phyloP scores from a whole-genome alignment of 768 basidiomycete species.

The Boletus speciosus region DNA sequence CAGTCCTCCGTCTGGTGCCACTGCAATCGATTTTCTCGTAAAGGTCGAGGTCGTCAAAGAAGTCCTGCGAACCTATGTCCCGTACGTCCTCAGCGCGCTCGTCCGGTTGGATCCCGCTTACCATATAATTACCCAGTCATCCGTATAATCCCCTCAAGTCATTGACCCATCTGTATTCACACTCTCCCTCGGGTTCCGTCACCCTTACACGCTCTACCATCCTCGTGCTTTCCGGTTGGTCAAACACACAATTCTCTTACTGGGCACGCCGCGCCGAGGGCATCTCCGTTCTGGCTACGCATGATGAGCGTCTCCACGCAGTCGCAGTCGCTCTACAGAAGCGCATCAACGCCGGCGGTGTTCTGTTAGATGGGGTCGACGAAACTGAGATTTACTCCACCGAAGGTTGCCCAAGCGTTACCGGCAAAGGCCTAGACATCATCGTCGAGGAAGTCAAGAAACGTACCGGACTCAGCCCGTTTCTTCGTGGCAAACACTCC shows the following conservation, averaged over 20 bases:
- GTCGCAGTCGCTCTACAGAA: slow-evolving; percentile 41
- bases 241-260: slow-evolving; percentile 52
- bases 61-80: slow-evolving; percentile 45
- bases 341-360: slow-evolving; percentile 36
- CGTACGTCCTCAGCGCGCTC: slow-evolving; percentile 34
- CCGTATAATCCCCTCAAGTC: slow-evolving; percentile 53
- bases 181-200: slow-evolving; percentile 41
- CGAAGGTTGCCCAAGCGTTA: slow-evolving; percentile 39
- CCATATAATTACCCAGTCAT: slow-evolving; percentile 36
- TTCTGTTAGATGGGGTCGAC: slow-evolving; percentile 28
- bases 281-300: slow-evolving; percentile 42
- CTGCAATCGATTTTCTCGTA: slow-evolving; percentile 49
- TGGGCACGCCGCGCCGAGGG: slow-evolving; percentile 52
- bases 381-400: slow-evolving; percentile 21
- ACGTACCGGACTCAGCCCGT: slow-evolving; percentile 44
- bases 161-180: slow-evolving; percentile 37
- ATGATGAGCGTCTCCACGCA: slow-evolving; percentile 39
- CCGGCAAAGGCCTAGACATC: slow-evolving; percentile 48
- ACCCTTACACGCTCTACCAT: slow-evolving; percentile 47
- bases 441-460: slow-evolving; percentile 50
- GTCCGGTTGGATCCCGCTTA: slow-evolving; percentile 19
- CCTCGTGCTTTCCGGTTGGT: slow-evolving; percentile 49
- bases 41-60: slow-evolving; percentile 53
- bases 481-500: slow-evolving; percentile 49
- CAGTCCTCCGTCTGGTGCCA: slow-evolving; percentile 34